phyloP scores from a whole-genome alignment of 129 eudicot species.

The Scalesia atractyloides region DNA sequence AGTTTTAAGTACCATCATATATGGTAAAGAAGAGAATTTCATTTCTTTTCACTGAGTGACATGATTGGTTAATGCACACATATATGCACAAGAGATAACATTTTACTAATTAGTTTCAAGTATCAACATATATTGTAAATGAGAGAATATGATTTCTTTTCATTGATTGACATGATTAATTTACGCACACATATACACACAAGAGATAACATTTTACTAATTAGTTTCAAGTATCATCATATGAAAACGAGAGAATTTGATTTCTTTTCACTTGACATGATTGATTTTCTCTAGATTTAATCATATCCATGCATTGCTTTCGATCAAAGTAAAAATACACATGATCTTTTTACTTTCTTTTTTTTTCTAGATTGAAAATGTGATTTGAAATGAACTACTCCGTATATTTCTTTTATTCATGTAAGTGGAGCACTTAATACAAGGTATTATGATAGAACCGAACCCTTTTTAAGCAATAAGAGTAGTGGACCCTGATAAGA shows the following conservation, averaged over 20 bases:
- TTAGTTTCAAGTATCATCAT: not conserved
- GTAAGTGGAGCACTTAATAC: conserved; percentile 62
- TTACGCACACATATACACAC: not conserved
- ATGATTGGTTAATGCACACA: no score
- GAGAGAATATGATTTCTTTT: not conserved
- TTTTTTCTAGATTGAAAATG: not conserved
- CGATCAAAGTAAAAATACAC: conserved; percentile 37
- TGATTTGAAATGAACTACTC: conserved; percentile 24
- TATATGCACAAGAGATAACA: not conserved
- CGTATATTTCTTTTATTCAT: conserved; percentile 28
- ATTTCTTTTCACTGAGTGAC: no score
- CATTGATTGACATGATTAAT: no score
- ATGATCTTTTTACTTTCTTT: conserved; percentile 17
- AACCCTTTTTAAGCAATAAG: conserved; percentile 29
- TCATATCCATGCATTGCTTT: conserved; percentile 65
- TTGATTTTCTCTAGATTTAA: conserved; percentile 42
- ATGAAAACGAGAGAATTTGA: not conserved
- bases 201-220: not conserved
- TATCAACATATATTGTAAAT: not conserved
- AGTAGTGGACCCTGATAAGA: conserved; percentile 29
- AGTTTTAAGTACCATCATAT: no score
- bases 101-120: not conserved
- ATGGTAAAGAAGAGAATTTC: no score
- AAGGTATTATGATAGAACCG: conserved; percentile 27
- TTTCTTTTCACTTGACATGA: conserved; percentile 27